phyloP scores from a whole-genome alignment of 2,329 filamentous ascomycete genomes.

The Trichoderma koningiopsis region DNA sequence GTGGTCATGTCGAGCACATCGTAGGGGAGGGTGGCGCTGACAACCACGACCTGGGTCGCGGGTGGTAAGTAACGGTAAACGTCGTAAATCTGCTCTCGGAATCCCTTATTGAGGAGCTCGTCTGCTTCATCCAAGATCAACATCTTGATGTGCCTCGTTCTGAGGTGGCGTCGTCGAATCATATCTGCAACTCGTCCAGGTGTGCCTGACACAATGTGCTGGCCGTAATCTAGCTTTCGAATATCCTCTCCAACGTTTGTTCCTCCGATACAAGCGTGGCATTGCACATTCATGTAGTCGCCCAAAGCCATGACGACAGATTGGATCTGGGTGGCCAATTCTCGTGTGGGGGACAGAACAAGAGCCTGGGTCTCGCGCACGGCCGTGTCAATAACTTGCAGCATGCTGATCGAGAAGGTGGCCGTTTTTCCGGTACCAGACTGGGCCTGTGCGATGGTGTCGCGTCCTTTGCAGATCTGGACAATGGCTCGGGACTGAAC shows the following conservation, averaged over 20 bases:
- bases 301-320: slow-evolving; percentile 99
- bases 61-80: slow-evolving; percentile 96
- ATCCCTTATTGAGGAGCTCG: slow-evolving; percentile 82
- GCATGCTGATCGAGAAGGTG: slow-evolving; percentile 93
- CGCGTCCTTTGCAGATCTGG: slow-evolving; percentile 97
- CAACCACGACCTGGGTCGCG: slow-evolving; percentile 96
- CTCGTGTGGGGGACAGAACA: slow-evolving; percentile 92
- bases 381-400: slow-evolving; percentile 92
- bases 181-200: slow-evolving; percentile 84
- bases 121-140: slow-evolving; percentile 64
- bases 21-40: slow-evolving; percentile 94
- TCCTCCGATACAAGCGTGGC: slow-evolving; percentile 96
- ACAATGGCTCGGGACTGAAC: slow-evolving; percentile 98
- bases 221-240: slow-evolving; percentile 93
- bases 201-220: slow-evolving; percentile 96
- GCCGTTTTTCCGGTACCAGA: slow-evolving; percentile 97
- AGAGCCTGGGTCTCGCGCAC: slow-evolving; percentile 93
- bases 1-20: slow-evolving; percentile 99
- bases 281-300: slow-evolving; percentile 99
- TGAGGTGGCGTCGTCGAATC: slow-evolving; percentile 60
- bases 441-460: slow-evolving; percentile 97
- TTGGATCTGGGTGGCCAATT: slow-evolving; percentile 97
- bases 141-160: slow-evolving; percentile 66
- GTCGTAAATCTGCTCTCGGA: slow-evolving; percentile 98
- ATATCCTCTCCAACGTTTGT: slow-evolving; percentile 99